Percentiles rank a stretch among this genome's conserved stretches.
phyloP scores from a whole-genome alignment of 2,329 filamentous ascomycete genomes.

The Alternaria longipes region DNA sequence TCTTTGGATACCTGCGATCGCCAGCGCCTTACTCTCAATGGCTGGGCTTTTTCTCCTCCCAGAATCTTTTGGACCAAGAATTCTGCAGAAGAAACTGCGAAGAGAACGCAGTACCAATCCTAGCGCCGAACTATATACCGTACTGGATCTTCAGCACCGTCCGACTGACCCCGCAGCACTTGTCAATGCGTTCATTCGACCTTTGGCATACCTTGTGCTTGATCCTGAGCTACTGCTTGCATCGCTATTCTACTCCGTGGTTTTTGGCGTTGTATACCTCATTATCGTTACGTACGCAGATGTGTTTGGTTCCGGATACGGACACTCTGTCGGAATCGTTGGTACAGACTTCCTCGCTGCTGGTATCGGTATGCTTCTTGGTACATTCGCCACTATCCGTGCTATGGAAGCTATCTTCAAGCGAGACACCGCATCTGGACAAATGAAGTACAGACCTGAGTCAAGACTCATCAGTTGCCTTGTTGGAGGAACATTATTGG shows the following conservation, averaged over 20 bases:
- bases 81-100: background rate
- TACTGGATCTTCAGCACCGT: conserved; percentile 13
- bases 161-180: conserved; percentile 5
- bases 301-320: conserved; percentile 20
- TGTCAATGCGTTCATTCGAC: conserved; percentile 15
- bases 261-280: conserved; percentile 24
- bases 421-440: conserved; percentile 7
- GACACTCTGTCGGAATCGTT: conserved; percentile 22
- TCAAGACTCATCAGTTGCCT: conserved; percentile 20
- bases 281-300: conserved; percentile 23
- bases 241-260: conserved; percentile 19
- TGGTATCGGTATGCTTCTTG: conserved; percentile 22
- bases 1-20: conserved; percentile 22
- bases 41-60: conserved; percentile 8
- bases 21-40: conserved; percentile 15
- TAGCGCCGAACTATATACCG: conserved; percentile 15
- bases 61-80: conserved; percentile 16
- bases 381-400: conserved; percentile 23
- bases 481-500: conserved; percentile 10
- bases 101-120: background rate
- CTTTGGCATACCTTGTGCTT: conserved; percentile 11
- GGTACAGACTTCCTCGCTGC: conserved; percentile 24
- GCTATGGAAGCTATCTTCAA: conserved; percentile 24
- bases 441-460: conserved; percentile 20
- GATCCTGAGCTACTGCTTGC: conserved; percentile 19